Evolutionary conservation across 169 alveolate species (phyloP).

Genomic region (Plasmodium gallinaceum): DNA sequence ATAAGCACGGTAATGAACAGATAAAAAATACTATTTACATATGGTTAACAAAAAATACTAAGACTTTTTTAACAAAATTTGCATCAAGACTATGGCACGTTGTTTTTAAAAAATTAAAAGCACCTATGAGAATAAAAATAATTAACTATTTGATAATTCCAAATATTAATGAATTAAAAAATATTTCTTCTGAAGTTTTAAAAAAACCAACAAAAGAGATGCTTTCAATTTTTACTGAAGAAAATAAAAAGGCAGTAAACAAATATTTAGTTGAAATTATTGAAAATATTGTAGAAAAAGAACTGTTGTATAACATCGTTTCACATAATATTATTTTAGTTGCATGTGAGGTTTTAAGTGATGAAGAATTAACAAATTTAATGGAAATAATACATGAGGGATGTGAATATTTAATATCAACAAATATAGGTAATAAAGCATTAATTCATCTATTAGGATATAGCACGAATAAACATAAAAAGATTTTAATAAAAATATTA

Average conservation of each 20-base stretch:
- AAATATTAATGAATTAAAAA: slow-evolving; percentile 35
- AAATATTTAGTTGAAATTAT: slow-evolving; percentile 48
- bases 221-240: slow-evolving; percentile 27
- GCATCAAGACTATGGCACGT: slow-evolving; percentile 66
- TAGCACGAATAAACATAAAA: slow-evolving; percentile 76
- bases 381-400: slow-evolving; percentile 76
- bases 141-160: slow-evolving; percentile 44
- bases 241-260: slow-evolving; percentile 21
- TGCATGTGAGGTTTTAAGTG: slow-evolving; percentile 35
- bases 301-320: slow-evolving; percentile 53
- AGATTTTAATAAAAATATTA: slow-evolving; percentile 48
- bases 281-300: slow-evolving; percentile 67
- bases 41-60: slow-evolving; percentile 49
- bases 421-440: slow-evolving; percentile 69
- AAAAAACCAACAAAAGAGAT: slow-evolving; percentile 45
- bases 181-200: slow-evolving; percentile 27
- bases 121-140: slow-evolving; percentile 27
- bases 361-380: slow-evolving; percentile 34
- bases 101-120: slow-evolving; percentile 59
- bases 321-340: slow-evolving; percentile 32
- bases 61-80: slow-evolving; percentile 48
- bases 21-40: slow-evolving; percentile 24
- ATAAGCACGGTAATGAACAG: slow-evolving; percentile 45
- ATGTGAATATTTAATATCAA: slow-evolving; percentile 70
- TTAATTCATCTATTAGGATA: slow-evolving; percentile 62